Base-by-base conservation (phyloP, 345 rosid genomes). In the Cochlearia excelsa region DNA sequence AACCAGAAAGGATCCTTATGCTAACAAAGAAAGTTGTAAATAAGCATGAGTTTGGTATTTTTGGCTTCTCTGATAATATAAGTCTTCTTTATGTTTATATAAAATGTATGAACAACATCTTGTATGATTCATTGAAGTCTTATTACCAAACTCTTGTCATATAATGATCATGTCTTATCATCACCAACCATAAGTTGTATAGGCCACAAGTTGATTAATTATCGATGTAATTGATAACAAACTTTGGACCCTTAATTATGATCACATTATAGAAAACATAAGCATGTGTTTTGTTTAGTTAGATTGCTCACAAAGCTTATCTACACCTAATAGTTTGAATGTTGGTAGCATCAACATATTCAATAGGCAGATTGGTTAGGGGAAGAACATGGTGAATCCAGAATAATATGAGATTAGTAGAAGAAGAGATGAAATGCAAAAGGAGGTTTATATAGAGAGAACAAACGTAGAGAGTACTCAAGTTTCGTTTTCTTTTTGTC, bases 401-500 rank as follows among this genome's bases (percentile, higher is more conserved):
- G 0, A 16, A 16, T 16, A 16, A 16, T 16, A 16, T 16, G 49
- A 65, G 57, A 73, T 61, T 52, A 57, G 66, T 65, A 60, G 9
- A 9, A 51, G 43, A 38, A 6, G 29, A 52, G 7, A 5, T 2
- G 43, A 59, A 40, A 66, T n/a, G 39, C 23, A 16, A 16, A 16
- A 58, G 16, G 77, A 60, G 65, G 61, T 71, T 73, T 53, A 71
- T 50, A 47, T 49, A 56, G 46, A 37, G 31, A 35, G 11, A 64
- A 39, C 61, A 77, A 70, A 54, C 75, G 71, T 77, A 70, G 65
- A 27, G 66, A 52, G 64, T 66, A 71, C 71, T 60, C 69, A 52
- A 67, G 33, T 31, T 72, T 45, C 7, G 40, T 33, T 37, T 37
- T 37, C 7, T 3, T 23, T 30, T 30, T 66, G 65, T 73, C 50